A percentile compares a stretch with the other conserved stretches of the same genome.
phyloP scores from a whole-genome alignment of 2,329 filamentous ascomycete species.

The Diaporthe batatas region DNA sequence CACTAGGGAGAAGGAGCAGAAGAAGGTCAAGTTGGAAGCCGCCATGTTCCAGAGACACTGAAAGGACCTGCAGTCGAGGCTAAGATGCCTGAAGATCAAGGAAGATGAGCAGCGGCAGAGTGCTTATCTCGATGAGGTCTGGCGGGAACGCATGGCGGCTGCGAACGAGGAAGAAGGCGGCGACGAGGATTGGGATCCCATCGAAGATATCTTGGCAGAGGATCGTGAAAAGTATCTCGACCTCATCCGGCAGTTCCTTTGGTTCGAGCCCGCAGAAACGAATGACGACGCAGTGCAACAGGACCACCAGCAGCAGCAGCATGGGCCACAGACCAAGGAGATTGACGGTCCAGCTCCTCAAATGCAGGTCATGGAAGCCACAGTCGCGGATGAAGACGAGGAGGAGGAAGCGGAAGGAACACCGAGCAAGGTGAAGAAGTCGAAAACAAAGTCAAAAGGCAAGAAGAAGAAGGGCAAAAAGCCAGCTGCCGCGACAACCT shows the following conservation, averaged over 20 bases:
- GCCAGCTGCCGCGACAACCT: background rate
- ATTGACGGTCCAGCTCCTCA: background rate
- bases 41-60: slow-evolving; percentile 61
- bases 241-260: slow-evolving; percentile 60
- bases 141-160: slow-evolving; percentile 55
- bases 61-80: slow-evolving; percentile 57
- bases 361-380: background rate
- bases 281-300: slow-evolving; percentile 40
- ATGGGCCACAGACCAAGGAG: background rate
- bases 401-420: background rate
- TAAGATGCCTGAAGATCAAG: slow-evolving; percentile 54
- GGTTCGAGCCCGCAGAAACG: slow-evolving; percentile 51
- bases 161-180: slow-evolving; percentile 50
- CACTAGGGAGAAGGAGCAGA: slow-evolving; percentile 60
- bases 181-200: slow-evolving; percentile 60
- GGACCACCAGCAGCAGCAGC: background rate
- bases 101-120: slow-evolving; percentile 60
- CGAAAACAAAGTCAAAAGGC: slow-evolving; percentile 22
- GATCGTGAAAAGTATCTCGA: slow-evolving; percentile 59
- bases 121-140: slow-evolving; percentile 57
- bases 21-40: slow-evolving; percentile 62
- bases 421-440: slow-evolving; percentile 2
- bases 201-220: slow-evolving; percentile 60
- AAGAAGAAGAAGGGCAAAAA: slow-evolving; percentile 32
- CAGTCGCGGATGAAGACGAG: slow-evolving; percentile 12